Base-by-base conservation (phyloP, 2,329 filamentous ascomycete genomes). In the Colletotrichum acutatum region DNA sequence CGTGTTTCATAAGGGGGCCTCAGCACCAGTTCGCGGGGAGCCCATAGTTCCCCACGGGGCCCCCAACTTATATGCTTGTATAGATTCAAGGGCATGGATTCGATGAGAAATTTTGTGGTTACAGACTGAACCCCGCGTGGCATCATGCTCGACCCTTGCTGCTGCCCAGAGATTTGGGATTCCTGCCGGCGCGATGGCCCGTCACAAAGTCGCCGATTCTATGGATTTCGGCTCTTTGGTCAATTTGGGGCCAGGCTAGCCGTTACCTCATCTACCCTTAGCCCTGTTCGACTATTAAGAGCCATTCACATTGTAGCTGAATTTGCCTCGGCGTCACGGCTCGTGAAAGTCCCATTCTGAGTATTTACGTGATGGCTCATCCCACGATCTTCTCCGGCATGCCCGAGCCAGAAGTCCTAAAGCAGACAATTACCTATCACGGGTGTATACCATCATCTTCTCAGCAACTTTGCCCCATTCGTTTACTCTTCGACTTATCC, bases 241-340 rank as follows among this genome's bases (percentile, higher is more conserved):
- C 64, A 71, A 58, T 37, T 61, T 52, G 37, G 26, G 65, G 24
- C 30, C 28, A 52, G 42, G 14, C 65, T 52, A 30, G 52, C 12
- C 16, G 22, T 16, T 19, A 56, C n/a, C 24, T 64, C 53, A 32
- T 28, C 42, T 34, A 32, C 54, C 66, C 60, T 46, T 37, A 26
- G 37, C 70, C 53, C 34, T 59, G 66, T 22, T 69, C 70, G n/a
- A 64, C 52, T 22, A n/a, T 54, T n/a, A 8, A 37, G 42, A 53
- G 34, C 24, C 30, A 2, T 46, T 49, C 24, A 46, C 30, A 42
- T 22, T 26, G 53, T 26, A 57, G 24, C 34, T 30, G 32, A 26
- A 24, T 30, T 37, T 72, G 46, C 70, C 70, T 72, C 70, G 70
- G 70, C 26, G 22, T 70, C 66, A 65, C 32, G 70, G 70, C 66